Percentiles rank a stretch among this genome's conserved stretches.
phyloP scores from a whole-genome alignment of 1,139 yeast genomes.

The Sugiyamaella japonica region DNA sequence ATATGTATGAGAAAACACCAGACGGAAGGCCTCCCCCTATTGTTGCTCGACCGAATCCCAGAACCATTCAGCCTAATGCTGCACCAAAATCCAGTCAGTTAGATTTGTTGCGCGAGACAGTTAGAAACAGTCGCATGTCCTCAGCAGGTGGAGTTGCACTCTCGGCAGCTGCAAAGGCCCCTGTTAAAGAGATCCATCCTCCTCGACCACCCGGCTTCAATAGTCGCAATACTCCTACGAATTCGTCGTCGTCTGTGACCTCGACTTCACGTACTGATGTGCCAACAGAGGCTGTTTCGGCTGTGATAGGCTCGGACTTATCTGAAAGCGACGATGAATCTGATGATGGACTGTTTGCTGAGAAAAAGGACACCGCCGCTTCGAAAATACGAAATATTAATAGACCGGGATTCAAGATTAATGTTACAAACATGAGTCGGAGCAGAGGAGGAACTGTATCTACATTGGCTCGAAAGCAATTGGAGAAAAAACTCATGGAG shows the following conservation, averaged over 20 bases:
- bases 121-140: slow-evolving; percentile 22
- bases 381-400: slow-evolving; percentile 24
- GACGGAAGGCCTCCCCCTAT: slow-evolving; percentile 23
- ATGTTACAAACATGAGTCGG: slow-evolving; percentile 11
- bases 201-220: slow-evolving; percentile 87
- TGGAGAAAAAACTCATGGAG: slow-evolving; percentile 78
- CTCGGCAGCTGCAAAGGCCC: slow-evolving; percentile 14
- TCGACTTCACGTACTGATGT: slow-evolving; percentile 27
- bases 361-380: slow-evolving; percentile 18
- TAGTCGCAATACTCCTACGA: slow-evolving; percentile 30
- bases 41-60: slow-evolving; percentile 5
- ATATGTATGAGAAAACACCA: slow-evolving; percentile 25
- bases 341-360: slow-evolving; percentile 33
- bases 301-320: slow-evolving; percentile 15
- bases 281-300: slow-evolving; percentile 21
- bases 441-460: neutral
- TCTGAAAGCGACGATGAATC: slow-evolving; percentile 34
- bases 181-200: slow-evolving; percentile 49
- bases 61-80: slow-evolving; percentile 20
- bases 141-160: slow-evolving; percentile 12
- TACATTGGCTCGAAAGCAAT: slow-evolving; percentile 43
- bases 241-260: slow-evolving; percentile 20
- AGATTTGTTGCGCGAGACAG: slow-evolving; percentile 34
- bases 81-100: slow-evolving; percentile 32
- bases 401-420: slow-evolving; percentile 16